phyloP scores from a whole-genome alignment of 2,329 filamentous ascomycete species.

The Thermothelomyces thermophilus region DNA sequence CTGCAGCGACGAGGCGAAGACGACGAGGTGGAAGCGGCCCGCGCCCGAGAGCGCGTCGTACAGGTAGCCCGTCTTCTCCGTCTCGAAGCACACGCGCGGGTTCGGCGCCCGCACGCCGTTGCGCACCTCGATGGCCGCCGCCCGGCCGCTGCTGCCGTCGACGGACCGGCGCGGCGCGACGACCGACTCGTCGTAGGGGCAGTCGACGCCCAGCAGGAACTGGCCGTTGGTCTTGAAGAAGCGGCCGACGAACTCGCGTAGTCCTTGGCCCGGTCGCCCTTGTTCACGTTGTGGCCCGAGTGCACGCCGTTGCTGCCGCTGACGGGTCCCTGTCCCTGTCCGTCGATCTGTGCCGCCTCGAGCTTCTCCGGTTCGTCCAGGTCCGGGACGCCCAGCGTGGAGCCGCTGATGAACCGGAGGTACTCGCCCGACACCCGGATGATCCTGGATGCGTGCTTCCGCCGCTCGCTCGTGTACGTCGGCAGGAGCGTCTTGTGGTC shows the following conservation, averaged over 20 bases:
- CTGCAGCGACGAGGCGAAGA: not conserved
- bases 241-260: not conserved
- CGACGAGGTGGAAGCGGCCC: not conserved
- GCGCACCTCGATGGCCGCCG: not conserved
- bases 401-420: not conserved
- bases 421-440: not conserved
- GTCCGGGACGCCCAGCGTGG: not conserved
- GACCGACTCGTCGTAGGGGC: not conserved
- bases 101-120: not conserved
- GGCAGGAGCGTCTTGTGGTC: not conserved
- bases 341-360: not conserved
- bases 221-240: not conserved
- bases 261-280: not conserved
- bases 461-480: not conserved
- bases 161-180: not conserved
- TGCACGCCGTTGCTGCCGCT: not conserved
- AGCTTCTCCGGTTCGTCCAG: not conserved
- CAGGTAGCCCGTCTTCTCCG: not conserved
- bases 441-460: not conserved
- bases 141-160: not conserved
- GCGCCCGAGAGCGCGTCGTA: not conserved
- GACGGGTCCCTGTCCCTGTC: not conserved
- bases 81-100: not conserved
- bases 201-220: not conserved
- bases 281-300: not conserved